Conservation (phyloP, 2,329 filamentous ascomycete genomes). For the Phaeosphaeria sp. region DNA sequence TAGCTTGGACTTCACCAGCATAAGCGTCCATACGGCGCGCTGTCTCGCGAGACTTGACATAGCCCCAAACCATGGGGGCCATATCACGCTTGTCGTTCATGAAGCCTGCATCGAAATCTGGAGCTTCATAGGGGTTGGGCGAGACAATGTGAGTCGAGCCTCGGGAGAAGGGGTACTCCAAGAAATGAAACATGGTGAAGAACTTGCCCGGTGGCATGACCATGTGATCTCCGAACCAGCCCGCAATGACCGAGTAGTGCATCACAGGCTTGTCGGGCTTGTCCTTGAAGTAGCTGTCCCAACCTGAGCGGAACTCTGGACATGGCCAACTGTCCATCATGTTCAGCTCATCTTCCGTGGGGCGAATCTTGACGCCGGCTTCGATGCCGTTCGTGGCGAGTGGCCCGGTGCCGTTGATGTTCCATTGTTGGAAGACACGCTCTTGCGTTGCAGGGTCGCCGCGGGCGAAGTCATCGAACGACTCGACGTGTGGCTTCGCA, state of each 20-base stretch:
- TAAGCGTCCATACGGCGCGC: slow-evolving; percentile 79
- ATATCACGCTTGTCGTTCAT: slow-evolving; percentile 88
- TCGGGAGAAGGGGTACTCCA: slow-evolving; percentile 23
- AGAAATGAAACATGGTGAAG: slow-evolving; percentile 66
- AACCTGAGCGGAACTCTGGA: slow-evolving; percentile 74
- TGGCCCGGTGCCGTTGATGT: slow-evolving; percentile 78
- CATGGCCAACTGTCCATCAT: slow-evolving; percentile 76
- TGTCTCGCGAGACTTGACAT: slow-evolving; percentile 82
- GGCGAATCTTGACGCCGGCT: slow-evolving; percentile 78
- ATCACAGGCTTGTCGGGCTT: slow-evolving; percentile 87
- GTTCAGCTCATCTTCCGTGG: slow-evolving; percentile 70
- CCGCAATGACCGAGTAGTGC: slow-evolving; percentile 78
- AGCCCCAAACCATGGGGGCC: slow-evolving; percentile 80
- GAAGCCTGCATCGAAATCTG: slow-evolving; percentile 82
- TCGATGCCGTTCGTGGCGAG: slow-evolving; percentile 81
- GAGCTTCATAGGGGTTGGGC: slow-evolving; percentile 74
- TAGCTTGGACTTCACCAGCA: slow-evolving; percentile 69
- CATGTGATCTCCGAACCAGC: slow-evolving; percentile 59
- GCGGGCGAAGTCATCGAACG: slow-evolving; percentile 80
- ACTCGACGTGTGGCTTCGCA: slow-evolving; percentile 76
- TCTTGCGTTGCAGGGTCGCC: slow-evolving; percentile 77
- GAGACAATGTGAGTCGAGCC: slow-evolving; percentile 74
- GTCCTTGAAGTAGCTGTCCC: slow-evolving; percentile 83
- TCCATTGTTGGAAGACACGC: slow-evolving; percentile 77
- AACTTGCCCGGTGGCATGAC: slow-evolving; percentile 76